A percentile compares a stretch with the other conserved stretches of the same genome.
These are phyloP conservation scores for Neofusicoccum umdonicola DNA, from an alignment of 2,329 filamentous ascomycete species.

Conservation along the genomic window DNA sequence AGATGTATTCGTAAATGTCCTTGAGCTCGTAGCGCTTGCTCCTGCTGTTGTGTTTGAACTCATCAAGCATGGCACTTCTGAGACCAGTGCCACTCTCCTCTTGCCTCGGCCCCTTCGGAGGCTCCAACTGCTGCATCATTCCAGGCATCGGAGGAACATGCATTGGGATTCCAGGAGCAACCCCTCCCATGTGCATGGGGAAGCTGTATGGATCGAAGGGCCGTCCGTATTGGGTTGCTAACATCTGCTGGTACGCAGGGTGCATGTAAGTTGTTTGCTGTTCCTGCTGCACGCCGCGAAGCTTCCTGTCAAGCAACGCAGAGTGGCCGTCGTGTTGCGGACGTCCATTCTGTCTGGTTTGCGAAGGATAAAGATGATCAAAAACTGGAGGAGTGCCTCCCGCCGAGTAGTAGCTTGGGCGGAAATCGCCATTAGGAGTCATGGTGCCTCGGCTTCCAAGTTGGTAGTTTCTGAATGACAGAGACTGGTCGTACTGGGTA, in stretches of 20 bases:
- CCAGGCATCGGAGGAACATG: slow-evolving; percentile 35
- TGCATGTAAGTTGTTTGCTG: slow-evolving; percentile 28
- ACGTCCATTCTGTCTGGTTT: slow-evolving; percentile 33
- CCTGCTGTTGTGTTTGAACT: slow-evolving; percentile 75
- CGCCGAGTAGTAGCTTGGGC: slow-evolving; percentile 48
- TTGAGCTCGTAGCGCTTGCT: slow-evolving; percentile 78
- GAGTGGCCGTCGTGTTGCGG: slow-evolving; percentile 43
- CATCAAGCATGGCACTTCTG: slow-evolving; percentile 71
- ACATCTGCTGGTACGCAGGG: slow-evolving; percentile 24
- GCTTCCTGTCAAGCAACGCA: slow-evolving; percentile 48
- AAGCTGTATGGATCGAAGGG: slow-evolving; percentile 26
- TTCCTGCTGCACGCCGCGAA: slow-evolving; percentile 47
- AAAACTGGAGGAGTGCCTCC: slow-evolving; percentile 44
- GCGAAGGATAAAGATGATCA: slow-evolving; percentile 44
- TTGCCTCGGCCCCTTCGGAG: slow-evolving; percentile 49
- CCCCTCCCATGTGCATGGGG: slow-evolving; percentile 8
- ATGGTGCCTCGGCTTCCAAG: slow-evolving; percentile 43
- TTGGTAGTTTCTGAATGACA: slow-evolving; percentile 40
- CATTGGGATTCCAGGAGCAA: slow-evolving; percentile 37
- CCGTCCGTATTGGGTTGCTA: slow-evolving; percentile 33
- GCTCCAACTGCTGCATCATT: slow-evolving; percentile 37
- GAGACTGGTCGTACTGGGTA: slow-evolving; percentile 33
- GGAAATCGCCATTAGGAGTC: slow-evolving; percentile 43
- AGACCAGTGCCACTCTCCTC: slow-evolving; percentile 60
- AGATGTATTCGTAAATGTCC: slow-evolving; percentile 82